These are phyloP conservation scores for Actinomortierella ambigua DNA, from an alignment of 371 early-diverging fungal genomes.

Conservation along the genomic window DNA sequence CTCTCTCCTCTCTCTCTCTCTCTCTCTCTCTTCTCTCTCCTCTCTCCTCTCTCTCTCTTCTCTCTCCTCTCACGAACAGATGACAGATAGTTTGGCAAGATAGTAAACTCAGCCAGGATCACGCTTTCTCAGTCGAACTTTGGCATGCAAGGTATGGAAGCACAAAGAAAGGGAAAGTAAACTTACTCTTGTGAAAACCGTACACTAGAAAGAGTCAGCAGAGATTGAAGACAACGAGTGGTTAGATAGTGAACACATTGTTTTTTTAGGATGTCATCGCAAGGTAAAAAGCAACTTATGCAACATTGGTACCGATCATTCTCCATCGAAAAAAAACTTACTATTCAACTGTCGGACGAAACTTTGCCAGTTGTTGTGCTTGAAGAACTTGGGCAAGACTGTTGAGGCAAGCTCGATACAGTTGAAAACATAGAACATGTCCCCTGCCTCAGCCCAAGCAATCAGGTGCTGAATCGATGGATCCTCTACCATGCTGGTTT, in stretches of 20 bases:
- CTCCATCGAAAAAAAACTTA: conserved; percentile 9
- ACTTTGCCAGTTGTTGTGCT: conserved; percentile 87
- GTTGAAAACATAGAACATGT: conserved; percentile 78
- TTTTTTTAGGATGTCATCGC: too few species aligned
- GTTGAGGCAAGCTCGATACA: conserved; percentile 69
- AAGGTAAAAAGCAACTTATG: too few species aligned
- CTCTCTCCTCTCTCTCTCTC: background rate
- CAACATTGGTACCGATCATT: background rate
- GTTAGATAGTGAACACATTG: too few species aligned
- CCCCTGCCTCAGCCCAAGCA: conserved; percentile 57
- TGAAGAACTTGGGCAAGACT: conserved; percentile 82
- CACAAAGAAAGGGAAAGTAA: background rate
- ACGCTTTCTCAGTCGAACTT: background rate
- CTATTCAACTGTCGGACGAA: conserved; percentile 90
- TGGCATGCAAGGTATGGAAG: too few species aligned
- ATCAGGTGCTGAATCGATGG: conserved; percentile 52
- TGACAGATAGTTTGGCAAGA: background rate
- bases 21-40: background rate
- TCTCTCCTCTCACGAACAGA: background rate
- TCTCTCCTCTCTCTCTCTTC: too few species aligned
- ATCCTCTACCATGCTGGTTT: conserved; percentile 53
- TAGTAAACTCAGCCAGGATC: background rate
- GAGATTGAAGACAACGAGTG: background rate
- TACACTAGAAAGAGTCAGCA: conserved; percentile 33
- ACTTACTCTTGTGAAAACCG: conserved; percentile 50